Conservation (phyloP, 352 stramenopile species). For the Phytophthora citricola region DNA sequence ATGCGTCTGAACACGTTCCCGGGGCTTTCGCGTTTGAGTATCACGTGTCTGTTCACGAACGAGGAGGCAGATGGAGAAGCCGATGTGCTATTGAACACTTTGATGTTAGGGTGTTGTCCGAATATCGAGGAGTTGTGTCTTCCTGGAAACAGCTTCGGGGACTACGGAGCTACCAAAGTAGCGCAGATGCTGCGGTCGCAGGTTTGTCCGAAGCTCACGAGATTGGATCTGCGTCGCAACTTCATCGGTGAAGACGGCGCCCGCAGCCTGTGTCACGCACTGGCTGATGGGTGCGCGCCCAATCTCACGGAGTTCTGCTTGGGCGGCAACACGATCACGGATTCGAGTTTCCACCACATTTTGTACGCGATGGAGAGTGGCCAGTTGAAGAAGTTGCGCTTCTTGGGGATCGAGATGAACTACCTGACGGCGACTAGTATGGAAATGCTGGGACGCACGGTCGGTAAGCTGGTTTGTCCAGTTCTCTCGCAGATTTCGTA, state of each 20-base stretch:
- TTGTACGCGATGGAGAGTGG: slow-evolving; percentile 84
- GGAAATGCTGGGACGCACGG: slow-evolving; percentile 85
- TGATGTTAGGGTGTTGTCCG: slow-evolving; percentile 83
- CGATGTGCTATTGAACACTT: slow-evolving; percentile 80
- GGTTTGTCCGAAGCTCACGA: slow-evolving; percentile 78
- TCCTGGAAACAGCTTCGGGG: slow-evolving; percentile 85
- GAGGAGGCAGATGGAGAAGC: slow-evolving; percentile 86
- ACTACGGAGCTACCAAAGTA: slow-evolving; percentile 85
- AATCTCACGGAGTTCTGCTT: slow-evolving; percentile 80
- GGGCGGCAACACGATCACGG: slow-evolving; percentile 83
- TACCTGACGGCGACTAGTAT: slow-evolving; percentile 85
- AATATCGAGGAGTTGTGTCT: slow-evolving; percentile 81
- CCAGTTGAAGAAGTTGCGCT: slow-evolving; percentile 64
- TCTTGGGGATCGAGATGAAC: slow-evolving; percentile 88
- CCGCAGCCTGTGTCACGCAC: slow-evolving; percentile 70
- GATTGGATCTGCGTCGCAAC: slow-evolving; percentile 82
- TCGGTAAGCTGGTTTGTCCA: slow-evolving; percentile 82
- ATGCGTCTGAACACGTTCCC: slow-evolving; percentile 68
- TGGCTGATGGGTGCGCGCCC: slow-evolving; percentile 73
- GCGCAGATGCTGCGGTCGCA: slow-evolving; percentile 84
- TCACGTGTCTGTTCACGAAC: slow-evolving; percentile 89
- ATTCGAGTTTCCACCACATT: slow-evolving; percentile 86
- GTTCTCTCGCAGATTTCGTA: slow-evolving; percentile 89
- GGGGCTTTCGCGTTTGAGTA: slow-evolving; percentile 60
- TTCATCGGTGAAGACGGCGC: slow-evolving; percentile 87